phyloP scores from a whole-genome alignment of 306 rosid species.

The Acmispon strigosus region DNA sequence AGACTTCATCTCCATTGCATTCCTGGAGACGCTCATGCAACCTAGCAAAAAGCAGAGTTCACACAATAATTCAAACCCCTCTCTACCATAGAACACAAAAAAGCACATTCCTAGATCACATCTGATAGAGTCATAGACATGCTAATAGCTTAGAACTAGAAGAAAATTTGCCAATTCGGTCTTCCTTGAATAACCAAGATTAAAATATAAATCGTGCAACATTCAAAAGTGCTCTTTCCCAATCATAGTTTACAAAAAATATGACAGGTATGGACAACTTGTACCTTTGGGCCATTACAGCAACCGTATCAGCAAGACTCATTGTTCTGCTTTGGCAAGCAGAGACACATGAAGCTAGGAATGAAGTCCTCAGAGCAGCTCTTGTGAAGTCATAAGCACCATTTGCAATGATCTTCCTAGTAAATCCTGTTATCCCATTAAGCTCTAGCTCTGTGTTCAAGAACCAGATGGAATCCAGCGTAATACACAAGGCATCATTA shows the following conservation, averaged over 20 bases:
- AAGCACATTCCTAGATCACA: not conserved
- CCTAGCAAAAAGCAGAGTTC: conserved; percentile 34
- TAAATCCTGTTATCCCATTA: conserved; percentile 49
- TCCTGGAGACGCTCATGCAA: conserved; percentile 86
- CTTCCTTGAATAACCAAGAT: not conserved
- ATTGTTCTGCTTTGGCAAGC: conserved; percentile 87
- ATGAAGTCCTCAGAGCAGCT: conserved; percentile 80
- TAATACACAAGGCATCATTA: conserved; percentile 75
- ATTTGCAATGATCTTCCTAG: conserved; percentile 53
- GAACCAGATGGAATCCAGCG: conserved; percentile 87
- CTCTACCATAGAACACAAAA: not conserved
- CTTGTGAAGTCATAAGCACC: conserved; percentile 86
- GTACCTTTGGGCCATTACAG: conserved; percentile 84
- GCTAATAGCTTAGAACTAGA: not conserved
- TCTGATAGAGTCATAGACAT: conserved; percentile 6
- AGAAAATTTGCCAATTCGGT: not conserved
- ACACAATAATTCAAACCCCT: not conserved
- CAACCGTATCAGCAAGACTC: conserved; percentile 77
- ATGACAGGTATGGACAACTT: not conserved
- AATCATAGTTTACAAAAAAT: not conserved
- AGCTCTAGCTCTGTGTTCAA: conserved; percentile 64
- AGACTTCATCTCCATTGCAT: conserved; percentile 83
- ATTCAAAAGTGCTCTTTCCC: not conserved
- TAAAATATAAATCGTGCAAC: not conserved
- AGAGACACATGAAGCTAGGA: conserved; percentile 87